Evolutionary conservation across 2,329 filamentous ascomycete species (phyloP).

Genomic region (Didymella glomerata): DNA sequence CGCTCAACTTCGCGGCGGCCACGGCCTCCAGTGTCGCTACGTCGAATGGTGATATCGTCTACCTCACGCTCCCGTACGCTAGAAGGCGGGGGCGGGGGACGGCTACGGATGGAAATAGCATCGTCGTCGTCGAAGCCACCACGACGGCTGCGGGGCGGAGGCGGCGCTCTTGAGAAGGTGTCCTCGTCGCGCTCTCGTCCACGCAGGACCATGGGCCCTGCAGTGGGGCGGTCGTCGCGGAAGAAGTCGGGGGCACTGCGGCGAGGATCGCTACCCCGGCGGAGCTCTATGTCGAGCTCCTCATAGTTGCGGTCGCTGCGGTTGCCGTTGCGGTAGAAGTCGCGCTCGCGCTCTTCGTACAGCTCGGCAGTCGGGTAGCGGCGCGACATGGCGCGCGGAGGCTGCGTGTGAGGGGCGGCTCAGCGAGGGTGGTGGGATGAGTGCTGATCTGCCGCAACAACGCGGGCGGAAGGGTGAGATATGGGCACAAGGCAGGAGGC

Average conservation of each 20-base stretch:
- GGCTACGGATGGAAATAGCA: slow-evolving; percentile 46
- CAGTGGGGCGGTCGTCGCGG: slow-evolving; percentile 56
- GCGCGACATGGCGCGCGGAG: slow-evolving; percentile 52
- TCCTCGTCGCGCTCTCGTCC: slow-evolving; percentile 54
- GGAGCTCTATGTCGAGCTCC: slow-evolving; percentile 60
- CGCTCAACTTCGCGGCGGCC: slow-evolving; percentile 44
- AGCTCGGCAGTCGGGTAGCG: slow-evolving; percentile 57
- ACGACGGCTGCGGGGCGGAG: slow-evolving; percentile 41
- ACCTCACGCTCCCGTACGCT: slow-evolving; percentile 42
- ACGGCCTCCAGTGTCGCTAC: slow-evolving; percentile 46
- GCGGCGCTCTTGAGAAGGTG: slow-evolving; percentile 42
- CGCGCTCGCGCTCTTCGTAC: slow-evolving; percentile 60
- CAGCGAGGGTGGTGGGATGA: slow-evolving; percentile 12
- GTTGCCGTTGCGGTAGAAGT: slow-evolving; percentile 56
- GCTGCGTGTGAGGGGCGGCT: slow-evolving; percentile 27
- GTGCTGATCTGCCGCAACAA: slow-evolving; percentile 25
- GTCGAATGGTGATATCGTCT: slow-evolving; percentile 53
- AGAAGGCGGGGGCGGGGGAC: slow-evolving; percentile 38
- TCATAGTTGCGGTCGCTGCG: slow-evolving; percentile 57
- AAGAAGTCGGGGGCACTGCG: slow-evolving; percentile 60
- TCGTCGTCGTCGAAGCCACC: slow-evolving; percentile 53
- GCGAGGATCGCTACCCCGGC: slow-evolving; percentile 48
- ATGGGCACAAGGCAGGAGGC: slow-evolving; percentile 10
- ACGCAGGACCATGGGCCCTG: slow-evolving; percentile 58
- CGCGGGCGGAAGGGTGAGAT: slow-evolving; percentile 11